Evolutionary conservation across 2,329 filamentous ascomycete species (phyloP).

Genomic region (Falciphora oryzae): DNA sequence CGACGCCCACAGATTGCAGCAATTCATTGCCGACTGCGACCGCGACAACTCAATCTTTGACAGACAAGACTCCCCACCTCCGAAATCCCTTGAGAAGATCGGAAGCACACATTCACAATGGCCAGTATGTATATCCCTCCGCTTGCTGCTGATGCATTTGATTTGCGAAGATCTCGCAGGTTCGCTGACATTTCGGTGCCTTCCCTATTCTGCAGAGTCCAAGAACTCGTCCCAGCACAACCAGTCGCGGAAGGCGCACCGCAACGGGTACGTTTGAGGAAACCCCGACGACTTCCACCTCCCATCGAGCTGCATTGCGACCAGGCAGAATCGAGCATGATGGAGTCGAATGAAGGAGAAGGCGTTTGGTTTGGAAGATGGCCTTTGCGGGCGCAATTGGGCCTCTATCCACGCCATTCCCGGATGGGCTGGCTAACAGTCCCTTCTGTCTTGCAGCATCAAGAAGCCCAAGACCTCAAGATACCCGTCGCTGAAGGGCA

Average conservation of each 20-base stretch:
- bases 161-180: background rate
- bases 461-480: conserved; percentile 99
- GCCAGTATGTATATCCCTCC: conserved; percentile 52
- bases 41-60: background rate
- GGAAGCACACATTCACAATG: conserved; percentile 52
- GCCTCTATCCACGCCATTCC: background rate
- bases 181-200: conserved; percentile 21
- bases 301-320: background rate
- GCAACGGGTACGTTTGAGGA: conserved; percentile 75
- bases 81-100: conserved; percentile 3
- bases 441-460: conserved; percentile 60
- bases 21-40: conserved; percentile 1
- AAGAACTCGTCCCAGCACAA: conserved; percentile 99
- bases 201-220: conserved; percentile 65
- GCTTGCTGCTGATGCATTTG: background rate
- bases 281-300: background rate
- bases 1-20: background rate
- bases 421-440: background rate
- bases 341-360: background rate
- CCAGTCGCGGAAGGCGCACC: conserved; percentile 97
- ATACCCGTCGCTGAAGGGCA: conserved; percentile 98
- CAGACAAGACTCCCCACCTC: conserved; percentile 1
- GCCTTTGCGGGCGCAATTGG: background rate
- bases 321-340: background rate
- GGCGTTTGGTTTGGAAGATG: background rate